Percentiles rank a stretch among this genome's conserved stretches.
Conservation (phyloP, 257 asterid genomes). For the Solanum etuberosum region DNA sequence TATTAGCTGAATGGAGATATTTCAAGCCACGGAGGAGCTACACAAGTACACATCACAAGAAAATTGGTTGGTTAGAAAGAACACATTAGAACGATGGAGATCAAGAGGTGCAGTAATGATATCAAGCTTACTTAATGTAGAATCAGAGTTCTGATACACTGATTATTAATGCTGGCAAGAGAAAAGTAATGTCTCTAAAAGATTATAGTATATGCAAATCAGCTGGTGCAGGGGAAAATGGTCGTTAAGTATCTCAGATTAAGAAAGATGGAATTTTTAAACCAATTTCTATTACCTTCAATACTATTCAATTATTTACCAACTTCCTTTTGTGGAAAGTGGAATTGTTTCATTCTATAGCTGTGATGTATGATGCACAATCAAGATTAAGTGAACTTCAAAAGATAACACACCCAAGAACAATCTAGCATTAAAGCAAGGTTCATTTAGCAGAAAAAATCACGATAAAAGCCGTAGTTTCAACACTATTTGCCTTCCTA, state of each 20-base stretch:
- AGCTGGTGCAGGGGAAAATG: not conserved
- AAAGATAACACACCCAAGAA: not conserved
- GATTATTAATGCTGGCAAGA: not conserved
- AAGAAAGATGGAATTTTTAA: not conserved
- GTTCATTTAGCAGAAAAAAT: not conserved
- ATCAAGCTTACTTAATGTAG: not conserved
- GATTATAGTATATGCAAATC: not conserved
- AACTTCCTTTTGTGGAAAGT: not conserved
- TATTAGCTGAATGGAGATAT: constrained; percentile 37
- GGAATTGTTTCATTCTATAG: not conserved
- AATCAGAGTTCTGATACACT: not conserved
- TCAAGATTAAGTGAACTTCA: not conserved
- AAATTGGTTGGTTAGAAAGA: not conserved
- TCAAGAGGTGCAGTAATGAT: not conserved
- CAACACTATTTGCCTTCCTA: not conserved
- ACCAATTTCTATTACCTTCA: not conserved
- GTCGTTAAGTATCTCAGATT: not conserved
- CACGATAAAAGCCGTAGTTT: not conserved
- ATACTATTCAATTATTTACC: not conserved
- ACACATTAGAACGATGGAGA: not conserved
- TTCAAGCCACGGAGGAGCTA: constrained; percentile 35
- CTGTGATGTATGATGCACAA: not conserved
- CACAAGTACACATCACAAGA: not conserved
- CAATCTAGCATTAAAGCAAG: not conserved
- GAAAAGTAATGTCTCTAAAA: not conserved